Evolutionary conservation across 805 yeast species (phyloP).

Genomic region (Ogataea populi-albae): DNA sequence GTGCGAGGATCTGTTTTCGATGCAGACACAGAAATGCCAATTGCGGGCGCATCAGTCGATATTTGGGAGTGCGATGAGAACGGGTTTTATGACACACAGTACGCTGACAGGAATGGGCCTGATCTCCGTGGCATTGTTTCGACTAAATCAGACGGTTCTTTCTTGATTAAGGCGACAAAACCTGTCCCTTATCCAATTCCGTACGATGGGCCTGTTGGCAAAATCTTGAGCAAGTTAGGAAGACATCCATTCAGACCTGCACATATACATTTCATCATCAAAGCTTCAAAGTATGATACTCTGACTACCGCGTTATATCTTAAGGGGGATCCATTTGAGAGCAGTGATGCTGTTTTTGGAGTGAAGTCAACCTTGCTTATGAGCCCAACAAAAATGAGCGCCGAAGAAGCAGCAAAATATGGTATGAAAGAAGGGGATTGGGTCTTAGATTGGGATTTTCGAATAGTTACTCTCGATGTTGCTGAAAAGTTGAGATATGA

Average conservation of each 20-base stretch:
- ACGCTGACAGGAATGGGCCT: conserved; percentile 6
- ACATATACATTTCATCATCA: conserved; percentile 9
- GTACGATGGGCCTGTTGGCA: conserved; percentile 11
- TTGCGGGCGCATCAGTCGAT: conserved; percentile 7
- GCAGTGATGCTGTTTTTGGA: conserved; percentile 12
- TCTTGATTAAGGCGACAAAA: conserved; percentile 8
- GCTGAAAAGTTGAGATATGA: conserved; percentile 4
- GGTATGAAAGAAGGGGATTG: conserved; percentile 4
- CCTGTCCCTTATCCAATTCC: conserved; percentile 13
- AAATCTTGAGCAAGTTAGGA: conserved; percentile 5
- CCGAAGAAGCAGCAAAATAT: conserved; percentile 4
- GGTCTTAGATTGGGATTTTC: conserved; percentile 9
- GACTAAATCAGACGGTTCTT: conserved; percentile 3
- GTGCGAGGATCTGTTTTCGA: conserved; percentile 5
- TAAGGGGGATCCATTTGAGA: conserved; percentile 10
- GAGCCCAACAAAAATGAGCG: conserved; percentile 6
- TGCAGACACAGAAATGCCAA: conserved; percentile 4
- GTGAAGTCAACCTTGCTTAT: conserved; percentile 9
- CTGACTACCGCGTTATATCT: conserved; percentile 8
- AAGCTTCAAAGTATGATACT: conserved; percentile 7
- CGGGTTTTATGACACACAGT: conserved; percentile 11
- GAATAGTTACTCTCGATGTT: conserved; percentile 3
- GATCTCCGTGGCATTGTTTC: conserved; percentile 9
- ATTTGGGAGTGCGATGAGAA: conserved; percentile 12
- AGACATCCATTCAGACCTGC: conserved; percentile 11